A percentile compares a stretch with the other conserved stretches of the same genome.
Evolutionary conservation across 306 rosid species (phyloP).

Genomic region (Betula pendula): DNA sequence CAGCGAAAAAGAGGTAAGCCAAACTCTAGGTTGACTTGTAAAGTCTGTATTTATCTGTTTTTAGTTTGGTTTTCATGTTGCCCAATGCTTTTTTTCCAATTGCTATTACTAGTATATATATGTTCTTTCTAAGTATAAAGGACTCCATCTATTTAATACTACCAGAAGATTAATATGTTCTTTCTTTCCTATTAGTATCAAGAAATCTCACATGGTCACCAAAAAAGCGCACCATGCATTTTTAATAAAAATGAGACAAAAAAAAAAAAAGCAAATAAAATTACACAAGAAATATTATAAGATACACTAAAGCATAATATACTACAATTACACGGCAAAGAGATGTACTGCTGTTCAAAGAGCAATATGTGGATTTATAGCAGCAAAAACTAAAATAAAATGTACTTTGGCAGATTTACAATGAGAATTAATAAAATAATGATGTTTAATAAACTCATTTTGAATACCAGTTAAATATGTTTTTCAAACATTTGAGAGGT

Average conservation of each 20-base stretch:
- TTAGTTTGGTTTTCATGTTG: too few relatives aligned
- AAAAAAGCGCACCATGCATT: constrained; percentile 9
- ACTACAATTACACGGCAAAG: background rate
- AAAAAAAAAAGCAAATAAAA: background rate
- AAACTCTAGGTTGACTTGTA: too few relatives aligned
- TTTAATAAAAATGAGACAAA: constrained; percentile 14
- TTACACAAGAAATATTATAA: background rate
- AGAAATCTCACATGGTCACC: constrained; percentile 33
- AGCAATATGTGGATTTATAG: background rate
- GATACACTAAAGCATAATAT: background rate
- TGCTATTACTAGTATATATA: too few relatives aligned
- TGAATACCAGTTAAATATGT: background rate
- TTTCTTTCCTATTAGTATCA: constrained; percentile 18
- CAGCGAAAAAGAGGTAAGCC: too few relatives aligned
- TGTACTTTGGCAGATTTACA: background rate
- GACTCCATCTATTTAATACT: constrained; percentile 26
- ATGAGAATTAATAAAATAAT: background rate
- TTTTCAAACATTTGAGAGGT: background rate
- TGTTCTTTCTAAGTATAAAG: too few relatives aligned
- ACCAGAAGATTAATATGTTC: constrained; percentile 24
- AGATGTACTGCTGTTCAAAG: background rate
- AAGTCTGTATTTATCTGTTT: too few relatives aligned
- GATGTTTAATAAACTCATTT: background rate
- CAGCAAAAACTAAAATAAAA: background rate
- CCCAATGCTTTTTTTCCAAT: too few relatives aligned